Evolutionary conservation across 1,284 basidiomycete species (phyloP), one percentile per base, ranked within the genome.

Genomic region (Irpex sp.): DNA sequence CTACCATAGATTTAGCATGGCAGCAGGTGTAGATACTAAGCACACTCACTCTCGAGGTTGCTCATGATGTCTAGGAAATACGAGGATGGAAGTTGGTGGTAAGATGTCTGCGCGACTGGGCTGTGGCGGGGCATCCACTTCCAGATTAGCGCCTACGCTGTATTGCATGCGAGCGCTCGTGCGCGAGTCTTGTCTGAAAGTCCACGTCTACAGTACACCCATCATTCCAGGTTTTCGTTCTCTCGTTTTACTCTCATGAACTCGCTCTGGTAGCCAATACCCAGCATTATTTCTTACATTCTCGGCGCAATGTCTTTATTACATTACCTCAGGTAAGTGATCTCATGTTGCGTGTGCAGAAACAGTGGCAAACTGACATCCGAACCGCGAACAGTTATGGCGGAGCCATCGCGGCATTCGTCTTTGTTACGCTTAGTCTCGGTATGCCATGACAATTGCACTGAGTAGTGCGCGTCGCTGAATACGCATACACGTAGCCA

Each of bases 1-100:
- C 95, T 98, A 73, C 35, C 10, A 62, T 42, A 66, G 65, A 54
- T 65, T 81, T 57, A 80, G 67, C 56, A 28, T 5, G 36, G 2
- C 14, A 12, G 52, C 4, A 23, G n/a, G 23, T 6, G 12, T 51
- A 19, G 12, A 28, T 33, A 18, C 47, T 18, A 62, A 9, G 5
- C 14, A 14, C 10, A 76, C 92, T 82, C 70, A 94, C 93, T 95
- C 77, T 96, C 93, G 67, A 95, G 85, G 75, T 88, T 90, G 77
- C 90, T 93, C 92, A 94, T 95, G 68, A 59, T 66, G 61, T 58
- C 47, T 45, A 60, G 47, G 4, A 33, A 19, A 33, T 12, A 23
- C 56, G 16, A 21, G 8, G 56, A 42, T 42, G 56, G 37, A 39
- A 28, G 36, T 21, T 14, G 12, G 39, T 42, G 39, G 39, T 42